A percentile compares a stretch with the other conserved stretches of the same genome.
Conservation (phyloP, 495 filamentous ascomycete genomes). For the Penicillium waksmanii region DNA sequence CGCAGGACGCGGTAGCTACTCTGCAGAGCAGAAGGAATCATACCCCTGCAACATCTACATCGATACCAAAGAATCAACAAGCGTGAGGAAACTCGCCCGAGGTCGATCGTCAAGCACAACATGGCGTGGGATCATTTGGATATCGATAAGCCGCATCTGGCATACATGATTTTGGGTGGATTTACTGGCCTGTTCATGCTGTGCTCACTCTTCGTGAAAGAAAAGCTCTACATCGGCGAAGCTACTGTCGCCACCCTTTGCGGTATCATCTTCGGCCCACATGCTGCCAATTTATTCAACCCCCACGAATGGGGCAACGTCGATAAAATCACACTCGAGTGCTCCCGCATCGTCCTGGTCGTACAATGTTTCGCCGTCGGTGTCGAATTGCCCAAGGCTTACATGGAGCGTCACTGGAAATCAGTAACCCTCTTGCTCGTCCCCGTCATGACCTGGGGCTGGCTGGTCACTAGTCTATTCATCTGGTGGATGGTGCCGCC, state of each 20-base stretch:
- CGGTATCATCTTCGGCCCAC: slow-evolving; percentile 96
- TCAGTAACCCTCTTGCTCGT: slow-evolving; percentile 87
- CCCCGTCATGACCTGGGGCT: slow-evolving; percentile 97
- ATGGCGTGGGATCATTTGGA: slow-evolving; percentile 96
- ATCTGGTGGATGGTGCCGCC: slow-evolving; percentile 92
- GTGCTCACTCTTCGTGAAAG: slow-evolving; percentile 96
- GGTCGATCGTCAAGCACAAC: slow-evolving; percentile 21
- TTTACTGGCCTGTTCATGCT: slow-evolving; percentile 99
- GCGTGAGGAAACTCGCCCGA: slow-evolving; percentile 1
- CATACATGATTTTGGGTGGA: slow-evolving; percentile 96
- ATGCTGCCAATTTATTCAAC: slow-evolving; percentile 89
- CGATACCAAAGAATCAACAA: slow-evolving; percentile 6
- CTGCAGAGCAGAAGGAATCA: no score
- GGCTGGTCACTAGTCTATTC: slow-evolving; percentile 92
- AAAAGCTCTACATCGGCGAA: slow-evolving; percentile 98
- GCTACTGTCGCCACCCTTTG: slow-evolving; percentile 95
- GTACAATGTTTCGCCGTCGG: slow-evolving; percentile 99
- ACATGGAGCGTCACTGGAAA: slow-evolving; percentile 98
- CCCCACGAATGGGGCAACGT: slow-evolving; percentile 86
- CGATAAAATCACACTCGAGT: slow-evolving; percentile 95
- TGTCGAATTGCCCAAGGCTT: slow-evolving; percentile 94
- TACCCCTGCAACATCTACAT: background rate
- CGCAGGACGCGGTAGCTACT: slow-evolving; percentile 5
- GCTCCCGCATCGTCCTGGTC: slow-evolving; percentile 94
- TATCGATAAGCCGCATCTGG: slow-evolving; percentile 94